Evolutionary conservation across 108 stramenopile genomes (phyloP).

Genomic region (Pseudonitzschia multistriata): DNA sequence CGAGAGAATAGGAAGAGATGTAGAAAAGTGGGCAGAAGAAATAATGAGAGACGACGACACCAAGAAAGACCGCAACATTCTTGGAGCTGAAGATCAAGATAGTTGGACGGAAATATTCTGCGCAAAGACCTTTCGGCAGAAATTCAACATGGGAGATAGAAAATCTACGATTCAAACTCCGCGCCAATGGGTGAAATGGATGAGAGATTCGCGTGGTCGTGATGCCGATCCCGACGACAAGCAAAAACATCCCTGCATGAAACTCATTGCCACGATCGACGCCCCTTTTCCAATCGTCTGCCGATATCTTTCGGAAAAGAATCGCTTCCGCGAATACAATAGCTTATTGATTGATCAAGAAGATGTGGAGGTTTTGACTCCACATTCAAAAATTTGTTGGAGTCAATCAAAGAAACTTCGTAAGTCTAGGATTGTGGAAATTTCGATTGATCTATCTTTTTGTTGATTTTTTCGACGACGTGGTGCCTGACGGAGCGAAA

Average conservation of each 20-base stretch:
- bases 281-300: conserved; percentile 71
- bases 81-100: background rate
- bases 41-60: conserved; percentile 39
- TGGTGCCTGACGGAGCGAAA: background rate
- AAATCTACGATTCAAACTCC: background rate
- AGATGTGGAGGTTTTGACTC: conserved; percentile 38
- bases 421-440: background rate
- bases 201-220: conserved; percentile 6
- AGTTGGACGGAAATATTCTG: conserved; percentile 62
- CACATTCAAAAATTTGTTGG: conserved; percentile 66
- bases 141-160: conserved; percentile 33
- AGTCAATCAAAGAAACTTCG: conserved; percentile 56
- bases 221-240: background rate
- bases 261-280: conserved; percentile 63
- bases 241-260: conserved; percentile 61
- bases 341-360: conserved; percentile 52
- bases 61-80: too few species aligned
- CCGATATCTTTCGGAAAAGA: conserved; percentile 51
- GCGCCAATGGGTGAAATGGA: conserved; percentile 22
- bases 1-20: conserved; percentile 46
- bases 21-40: conserved; percentile 54
- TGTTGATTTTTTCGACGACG: background rate
- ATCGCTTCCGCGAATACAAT: conserved; percentile 63
- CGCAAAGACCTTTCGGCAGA: conserved; percentile 41
- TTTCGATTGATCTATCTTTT: background rate